Evolutionary conservation across 2,329 filamentous ascomycete species (phyloP), one percentile per base, ranked within the genome.

Genomic region (Alternaria hordeiaustralica): DNA sequence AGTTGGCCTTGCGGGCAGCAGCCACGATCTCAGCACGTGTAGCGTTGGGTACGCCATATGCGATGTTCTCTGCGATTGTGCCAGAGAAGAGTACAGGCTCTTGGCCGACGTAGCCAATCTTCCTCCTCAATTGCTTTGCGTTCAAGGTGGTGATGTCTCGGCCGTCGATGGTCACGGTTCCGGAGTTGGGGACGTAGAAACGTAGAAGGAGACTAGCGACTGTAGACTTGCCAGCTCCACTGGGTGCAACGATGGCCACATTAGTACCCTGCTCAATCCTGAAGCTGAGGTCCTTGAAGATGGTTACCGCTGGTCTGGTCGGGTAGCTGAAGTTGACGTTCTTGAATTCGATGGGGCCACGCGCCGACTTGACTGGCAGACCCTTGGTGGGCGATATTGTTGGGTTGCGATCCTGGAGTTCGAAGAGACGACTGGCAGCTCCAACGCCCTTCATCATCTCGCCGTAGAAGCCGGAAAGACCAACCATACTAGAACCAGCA

Each of bases 381-480:
- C 96, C 96, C 56, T 91, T 89, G 0, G 96, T 99, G 20, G 94
- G 89, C n/a, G 90, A 90, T 65, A 98, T 96, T 3, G 89, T 91
- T 0, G 94, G 92, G 62, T 92, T 85, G 66, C 96, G 90, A 79
- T 99, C 96, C 78, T 98, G 94, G 6, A 99, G 87, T 77, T 99
- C 96, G 75, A 99, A 99, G 1, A 99, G 85, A 64, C 96, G 91
- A 75, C 92, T 97, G n/a, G 96, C 96, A 45, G 96, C 96, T 74
- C 96, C 96, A 5, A 97, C 95, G 45, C 96, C 96, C 81, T 99
- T 99, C 96, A 99, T 99, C 65, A 99, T 86, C 78, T 99, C 96
- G 0, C 94, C 97, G 81, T 97, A 99, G 82, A 99, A 99, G 60
- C 92, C 93, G 5, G 94, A 97, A 2, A 99, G 85, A 5, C 96